A percentile compares a stretch with the other conserved stretches of the same genome.
These are phyloP conservation scores for Stemphylium vesicarium DNA, from an alignment of 2,329 filamentous ascomycete species.

Conservation along the genomic window DNA sequence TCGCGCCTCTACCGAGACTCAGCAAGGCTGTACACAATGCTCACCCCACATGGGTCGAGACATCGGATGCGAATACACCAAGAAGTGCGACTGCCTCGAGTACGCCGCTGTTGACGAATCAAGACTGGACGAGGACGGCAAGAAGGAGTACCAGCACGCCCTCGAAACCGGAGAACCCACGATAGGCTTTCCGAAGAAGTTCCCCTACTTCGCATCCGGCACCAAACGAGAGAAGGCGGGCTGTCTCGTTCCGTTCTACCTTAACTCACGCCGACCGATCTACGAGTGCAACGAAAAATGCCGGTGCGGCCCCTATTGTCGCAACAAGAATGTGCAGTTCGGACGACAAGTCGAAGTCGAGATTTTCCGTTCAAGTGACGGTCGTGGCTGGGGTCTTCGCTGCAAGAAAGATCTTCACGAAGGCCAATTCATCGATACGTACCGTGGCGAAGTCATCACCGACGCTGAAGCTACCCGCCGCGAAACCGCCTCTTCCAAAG, in stretches of 20 bases:
- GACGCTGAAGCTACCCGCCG: slow-evolving; percentile 67
- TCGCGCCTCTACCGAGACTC: slow-evolving; percentile 65
- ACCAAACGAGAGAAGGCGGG: slow-evolving; percentile 33
- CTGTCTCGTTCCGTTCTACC: slow-evolving; percentile 52
- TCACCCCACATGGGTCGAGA: slow-evolving; percentile 58
- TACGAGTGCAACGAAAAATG: slow-evolving; percentile 83
- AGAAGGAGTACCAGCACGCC: slow-evolving; percentile 26
- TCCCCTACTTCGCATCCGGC: slow-evolving; percentile 64
- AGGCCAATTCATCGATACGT: slow-evolving; percentile 81
- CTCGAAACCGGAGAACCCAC: slow-evolving; percentile 33
- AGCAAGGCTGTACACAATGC: slow-evolving; percentile 71
- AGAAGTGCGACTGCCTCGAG: slow-evolving; percentile 71
- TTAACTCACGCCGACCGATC: slow-evolving; percentile 59
- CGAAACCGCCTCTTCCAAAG: slow-evolving; percentile 61
- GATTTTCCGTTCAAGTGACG: slow-evolving; percentile 71
- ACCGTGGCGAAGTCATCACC: slow-evolving; percentile 68
- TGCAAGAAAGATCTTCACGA: slow-evolving; percentile 68
- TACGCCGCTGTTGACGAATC: slow-evolving; percentile 60
- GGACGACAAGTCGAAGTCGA: slow-evolving; percentile 74
- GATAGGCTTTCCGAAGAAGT: slow-evolving; percentile 55
- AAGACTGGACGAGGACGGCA: slow-evolving; percentile 37
- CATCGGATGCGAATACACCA: slow-evolving; percentile 67
- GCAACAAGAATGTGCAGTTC: slow-evolving; percentile 77
- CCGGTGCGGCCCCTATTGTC: slow-evolving; percentile 67
- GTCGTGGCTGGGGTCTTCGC: slow-evolving; percentile 80